A percentile compares a stretch with the other conserved stretches of the same genome.
Evolutionary conservation across 441 rosid genomes (phyloP).

Genomic region (Lepidium campestre): DNA sequence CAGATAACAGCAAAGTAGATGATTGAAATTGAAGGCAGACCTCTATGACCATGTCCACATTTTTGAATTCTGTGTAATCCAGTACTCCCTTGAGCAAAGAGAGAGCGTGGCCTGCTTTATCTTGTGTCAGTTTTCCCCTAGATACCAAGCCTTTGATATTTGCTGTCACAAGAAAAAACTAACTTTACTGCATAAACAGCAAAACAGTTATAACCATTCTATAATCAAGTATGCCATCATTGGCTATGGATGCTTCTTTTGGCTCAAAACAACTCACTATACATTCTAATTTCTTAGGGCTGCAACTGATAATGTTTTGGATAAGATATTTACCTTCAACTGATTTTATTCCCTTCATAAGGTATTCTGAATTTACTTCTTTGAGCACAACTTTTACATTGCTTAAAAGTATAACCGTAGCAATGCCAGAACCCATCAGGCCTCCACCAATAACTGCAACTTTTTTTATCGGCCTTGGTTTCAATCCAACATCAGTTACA

Average conservation of each 20-base stretch:
- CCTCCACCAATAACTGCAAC: slow-evolving; percentile 99
- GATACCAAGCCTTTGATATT: slow-evolving; percentile 69
- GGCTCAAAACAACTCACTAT: not conserved
- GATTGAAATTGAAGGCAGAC: slow-evolving; percentile 30
- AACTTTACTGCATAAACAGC: not conserved
- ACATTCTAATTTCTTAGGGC: not conserved
- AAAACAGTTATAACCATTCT: not conserved
- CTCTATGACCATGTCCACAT: slow-evolving; percentile 97
- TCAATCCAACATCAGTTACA: slow-evolving; percentile 76
- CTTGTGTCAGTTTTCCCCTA: slow-evolving; percentile 65
- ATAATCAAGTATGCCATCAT: not conserved
- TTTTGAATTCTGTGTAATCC: slow-evolving; percentile 76
- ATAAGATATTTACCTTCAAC: slow-evolving; percentile 60
- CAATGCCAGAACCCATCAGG: slow-evolving; percentile 96
- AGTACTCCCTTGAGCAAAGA: slow-evolving; percentile 77
- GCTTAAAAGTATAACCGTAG: slow-evolving; percentile 69
- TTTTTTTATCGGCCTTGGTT: slow-evolving; percentile 73
- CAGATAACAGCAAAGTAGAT: not conserved
- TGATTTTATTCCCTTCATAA: slow-evolving; percentile 63
- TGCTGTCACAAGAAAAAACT: slow-evolving; percentile 38
- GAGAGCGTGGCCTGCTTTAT: slow-evolving; percentile 68
- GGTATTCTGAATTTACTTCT: slow-evolving; percentile 86
- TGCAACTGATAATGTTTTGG: not conserved
- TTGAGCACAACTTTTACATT: slow-evolving; percentile 71
- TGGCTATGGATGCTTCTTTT: not conserved